phyloP scores from a whole-genome alignment of 164 flowering plant genomes.

The Dillenia turbinata region DNA sequence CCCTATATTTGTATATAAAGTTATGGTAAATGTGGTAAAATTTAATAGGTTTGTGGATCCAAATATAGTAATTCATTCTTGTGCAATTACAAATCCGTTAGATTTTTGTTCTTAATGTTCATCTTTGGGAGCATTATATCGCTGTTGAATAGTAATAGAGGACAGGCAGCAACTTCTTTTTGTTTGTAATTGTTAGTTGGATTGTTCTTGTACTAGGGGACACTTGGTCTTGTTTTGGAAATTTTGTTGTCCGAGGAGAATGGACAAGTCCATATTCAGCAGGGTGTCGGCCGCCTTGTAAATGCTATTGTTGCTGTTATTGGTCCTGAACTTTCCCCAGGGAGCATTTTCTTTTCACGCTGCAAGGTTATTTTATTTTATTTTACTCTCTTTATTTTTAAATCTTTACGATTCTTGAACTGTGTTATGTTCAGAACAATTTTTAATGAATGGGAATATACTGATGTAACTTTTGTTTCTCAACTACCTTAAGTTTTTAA shows the following conservation, averaged over 20 bases:
- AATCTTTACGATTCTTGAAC: not conserved
- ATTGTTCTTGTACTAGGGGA: slow-evolving; percentile 38
- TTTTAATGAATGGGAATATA: not conserved
- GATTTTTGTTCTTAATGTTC: no score
- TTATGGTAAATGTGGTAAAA: no score
- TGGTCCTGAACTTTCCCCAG: slow-evolving; percentile 98
- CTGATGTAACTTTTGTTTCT: not conserved
- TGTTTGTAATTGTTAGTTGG: slow-evolving; percentile 3
- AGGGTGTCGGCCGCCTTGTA: slow-evolving; percentile 88
- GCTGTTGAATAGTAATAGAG: no score
- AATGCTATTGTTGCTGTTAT: slow-evolving; percentile 98
- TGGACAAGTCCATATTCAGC: slow-evolving; percentile 85
- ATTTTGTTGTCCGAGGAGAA: slow-evolving; percentile 82
- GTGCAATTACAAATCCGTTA: no score
- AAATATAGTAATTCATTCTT: no score
- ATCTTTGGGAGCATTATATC: no score
- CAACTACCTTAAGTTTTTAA: slow-evolving; percentile 1
- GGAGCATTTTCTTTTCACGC: slow-evolving; percentile 94
- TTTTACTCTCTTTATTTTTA: not conserved
- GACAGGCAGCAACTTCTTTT: no score
- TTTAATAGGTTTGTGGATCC: no score
- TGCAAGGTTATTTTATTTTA: slow-evolving; percentile 63
- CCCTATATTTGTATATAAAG: no score
- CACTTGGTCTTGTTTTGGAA: slow-evolving; percentile 87
- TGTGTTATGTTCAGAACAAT: not conserved